A percentile compares a stretch with the other conserved stretches of the same genome.
phyloP scores from a whole-genome alignment of 208 protist genomes.

The Histomonas meleagridis region DNA sequence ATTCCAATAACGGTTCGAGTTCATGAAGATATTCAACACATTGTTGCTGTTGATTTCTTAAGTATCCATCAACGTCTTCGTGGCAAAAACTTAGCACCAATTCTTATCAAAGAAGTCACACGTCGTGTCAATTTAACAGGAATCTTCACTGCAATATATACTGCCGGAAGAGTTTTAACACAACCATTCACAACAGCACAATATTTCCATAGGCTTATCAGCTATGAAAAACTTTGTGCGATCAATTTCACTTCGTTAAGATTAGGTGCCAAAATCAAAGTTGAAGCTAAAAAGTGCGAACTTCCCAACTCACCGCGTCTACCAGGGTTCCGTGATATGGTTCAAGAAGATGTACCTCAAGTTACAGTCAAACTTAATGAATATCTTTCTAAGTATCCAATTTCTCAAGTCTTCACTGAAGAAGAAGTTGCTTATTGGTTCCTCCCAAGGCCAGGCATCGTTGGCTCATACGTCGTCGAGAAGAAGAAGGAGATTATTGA shows the following conservation, averaged over 20 bases:
- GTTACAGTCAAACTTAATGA: slow-evolving; percentile 62
- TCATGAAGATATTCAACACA: slow-evolving; percentile 42
- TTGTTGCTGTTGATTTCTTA: slow-evolving; percentile 98
- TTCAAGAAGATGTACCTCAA: slow-evolving; percentile 41
- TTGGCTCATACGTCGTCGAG: slow-evolving; percentile 82
- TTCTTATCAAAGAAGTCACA: slow-evolving; percentile 96
- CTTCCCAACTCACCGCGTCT: neutral
- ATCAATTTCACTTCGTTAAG: neutral
- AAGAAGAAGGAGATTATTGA: slow-evolving; percentile 71
- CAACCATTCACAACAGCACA: slow-evolving; percentile 69
- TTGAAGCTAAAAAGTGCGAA: neutral
- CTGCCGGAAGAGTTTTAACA: slow-evolving; percentile 81
- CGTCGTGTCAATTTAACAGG: slow-evolving; percentile 79
- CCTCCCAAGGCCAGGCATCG: slow-evolving; percentile 70
- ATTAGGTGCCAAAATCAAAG: neutral
- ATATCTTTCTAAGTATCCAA: slow-evolving; percentile 61
- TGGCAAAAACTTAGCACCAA: slow-evolving; percentile 81
- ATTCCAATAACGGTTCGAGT: slow-evolving; percentile 67
- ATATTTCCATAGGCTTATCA: slow-evolving; percentile 25
- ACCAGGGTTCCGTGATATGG: slow-evolving; percentile 47
- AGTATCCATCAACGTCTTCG: slow-evolving; percentile 94
- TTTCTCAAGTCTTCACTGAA: slow-evolving; percentile 69
- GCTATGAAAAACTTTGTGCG: slow-evolving; percentile 28
- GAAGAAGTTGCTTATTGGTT: slow-evolving; percentile 86
- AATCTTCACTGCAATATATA: slow-evolving; percentile 79